A percentile compares a stretch with the other conserved stretches of the same genome.
Evolutionary conservation across 805 yeast species (phyloP).

Genomic region (Huiozyma sinensis): DNA sequence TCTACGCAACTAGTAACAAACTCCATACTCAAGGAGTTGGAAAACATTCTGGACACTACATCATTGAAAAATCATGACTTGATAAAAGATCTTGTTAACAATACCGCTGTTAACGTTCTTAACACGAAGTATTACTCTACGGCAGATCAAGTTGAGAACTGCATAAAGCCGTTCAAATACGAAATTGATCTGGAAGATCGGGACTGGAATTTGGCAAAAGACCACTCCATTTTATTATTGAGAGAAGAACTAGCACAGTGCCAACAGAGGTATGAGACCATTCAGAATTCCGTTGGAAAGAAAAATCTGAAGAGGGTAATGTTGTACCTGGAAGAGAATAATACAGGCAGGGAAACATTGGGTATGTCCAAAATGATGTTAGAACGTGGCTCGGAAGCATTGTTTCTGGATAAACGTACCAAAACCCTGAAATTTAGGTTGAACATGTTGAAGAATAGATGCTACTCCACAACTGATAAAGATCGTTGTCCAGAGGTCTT

Average conservation of each 20-base stretch:
- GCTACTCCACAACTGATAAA: constrained; percentile 69
- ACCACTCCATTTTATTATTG: constrained; percentile 59
- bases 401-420: constrained; percentile 65
- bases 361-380: constrained; percentile 75
- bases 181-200: constrained; percentile 94
- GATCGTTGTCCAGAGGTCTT: constrained; percentile 92
- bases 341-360: constrained; percentile 47
- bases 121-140: constrained; percentile 76
- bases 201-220: constrained; percentile 80
- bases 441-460: constrained; percentile 60
- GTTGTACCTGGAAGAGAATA: constrained; percentile 43
- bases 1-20: constrained; percentile 76
- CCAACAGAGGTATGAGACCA: constrained; percentile 43
- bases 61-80: constrained; percentile 77
- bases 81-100: constrained; percentile 69
- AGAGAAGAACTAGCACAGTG: constrained; percentile 84
- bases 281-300: constrained; percentile 70
- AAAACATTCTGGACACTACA: constrained; percentile 60
- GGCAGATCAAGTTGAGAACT: constrained; percentile 96
- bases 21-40: constrained; percentile 68
- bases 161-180: constrained; percentile 94
- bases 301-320: constrained; percentile 76
- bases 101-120: constrained; percentile 74
- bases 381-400: constrained; percentile 72
- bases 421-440: constrained; percentile 63